phyloP scores from a whole-genome alignment of 2,329 filamentous ascomycete species.

The Scleromitrula shiraiana region DNA sequence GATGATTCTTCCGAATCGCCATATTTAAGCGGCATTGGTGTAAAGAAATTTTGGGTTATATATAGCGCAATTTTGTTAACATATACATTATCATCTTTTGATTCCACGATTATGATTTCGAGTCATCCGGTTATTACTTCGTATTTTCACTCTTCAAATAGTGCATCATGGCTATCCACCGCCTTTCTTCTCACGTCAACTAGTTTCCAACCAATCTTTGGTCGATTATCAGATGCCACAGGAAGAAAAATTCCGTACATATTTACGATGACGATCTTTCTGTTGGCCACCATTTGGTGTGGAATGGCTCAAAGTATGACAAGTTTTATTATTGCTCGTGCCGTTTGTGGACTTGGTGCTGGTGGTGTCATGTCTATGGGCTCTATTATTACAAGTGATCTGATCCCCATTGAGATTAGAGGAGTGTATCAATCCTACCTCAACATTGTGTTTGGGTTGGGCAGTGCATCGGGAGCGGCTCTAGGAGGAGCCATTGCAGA shows the following conservation, averaged over 20 bases:
- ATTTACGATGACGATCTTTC: constrained; percentile 53
- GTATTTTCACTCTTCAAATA: constrained; percentile 69
- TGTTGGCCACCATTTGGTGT: constrained; percentile 60
- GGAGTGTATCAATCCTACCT: constrained; percentile 67
- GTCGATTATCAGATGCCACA: constrained; percentile 65
- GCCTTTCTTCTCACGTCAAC: constrained; percentile 71
- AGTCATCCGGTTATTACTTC: constrained; percentile 76
- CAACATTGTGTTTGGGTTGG: constrained; percentile 56
- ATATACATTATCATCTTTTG: constrained; percentile 57
- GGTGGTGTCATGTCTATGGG: constrained; percentile 63
- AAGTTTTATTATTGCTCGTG: constrained; percentile 63
- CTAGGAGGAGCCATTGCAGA: constrained; percentile 65
- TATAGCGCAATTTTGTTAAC: constrained; percentile 51
- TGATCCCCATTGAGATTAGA: constrained; percentile 58
- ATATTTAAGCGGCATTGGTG: constrained; percentile 36
- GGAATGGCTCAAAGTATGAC: constrained; percentile 57
- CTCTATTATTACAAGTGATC: constrained; percentile 63
- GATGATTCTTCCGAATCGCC: constrained; percentile 20
- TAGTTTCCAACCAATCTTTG: constrained; percentile 66
- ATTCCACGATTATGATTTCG: constrained; percentile 74
- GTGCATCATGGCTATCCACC: constrained; percentile 75
- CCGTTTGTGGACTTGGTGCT: constrained; percentile 64
- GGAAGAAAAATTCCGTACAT: constrained; percentile 62
- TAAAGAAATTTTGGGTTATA: constrained; percentile 51
- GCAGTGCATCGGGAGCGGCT: constrained; percentile 54